phyloP scores from a whole-genome alignment of 2,329 filamentous ascomycete species.

The Xylaria arbuscula region DNA sequence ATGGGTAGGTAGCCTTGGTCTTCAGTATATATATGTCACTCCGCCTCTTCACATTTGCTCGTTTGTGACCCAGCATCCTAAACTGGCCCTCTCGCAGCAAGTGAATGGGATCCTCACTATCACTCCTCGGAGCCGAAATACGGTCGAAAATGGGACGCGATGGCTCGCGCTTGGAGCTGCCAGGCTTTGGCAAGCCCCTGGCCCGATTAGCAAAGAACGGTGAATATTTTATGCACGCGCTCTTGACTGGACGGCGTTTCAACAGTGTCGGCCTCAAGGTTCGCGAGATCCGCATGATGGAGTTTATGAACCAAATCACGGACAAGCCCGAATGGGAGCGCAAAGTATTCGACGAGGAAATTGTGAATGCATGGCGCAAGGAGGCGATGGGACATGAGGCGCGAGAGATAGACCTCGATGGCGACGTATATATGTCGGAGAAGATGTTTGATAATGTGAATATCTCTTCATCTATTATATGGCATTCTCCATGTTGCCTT shows the following conservation, averaged over 20 bases:
- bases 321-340: constrained; percentile 46
- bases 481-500: not conserved
- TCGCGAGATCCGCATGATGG: constrained; percentile 41
- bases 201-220: not conserved
- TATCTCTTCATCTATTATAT: not conserved
- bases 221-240: constrained; percentile 29
- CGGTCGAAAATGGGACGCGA: constrained; percentile 10
- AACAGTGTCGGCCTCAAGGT: constrained; percentile 24
- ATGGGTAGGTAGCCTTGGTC: not conserved
- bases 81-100: not conserved
- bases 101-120: constrained; percentile 5
- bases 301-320: constrained; percentile 45
- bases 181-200: constrained; percentile 18
- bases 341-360: constrained; percentile 42
- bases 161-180: constrained; percentile 8
- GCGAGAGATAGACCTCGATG: constrained; percentile 24
- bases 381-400: constrained; percentile 34
- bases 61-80: not conserved
- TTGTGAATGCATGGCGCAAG: constrained; percentile 40
- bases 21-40: not conserved
- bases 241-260: constrained; percentile 11
- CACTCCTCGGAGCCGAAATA: not conserved
- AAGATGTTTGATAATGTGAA: constrained; percentile 54
- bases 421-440: constrained; percentile 47
- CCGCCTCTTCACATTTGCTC: not conserved